Percentiles rank a stretch among this genome's conserved stretches.
These are phyloP conservation scores for Dictyostelium purpureum DNA, from an alignment of 78 protist genomes.

Conservation along the genomic window DNA sequence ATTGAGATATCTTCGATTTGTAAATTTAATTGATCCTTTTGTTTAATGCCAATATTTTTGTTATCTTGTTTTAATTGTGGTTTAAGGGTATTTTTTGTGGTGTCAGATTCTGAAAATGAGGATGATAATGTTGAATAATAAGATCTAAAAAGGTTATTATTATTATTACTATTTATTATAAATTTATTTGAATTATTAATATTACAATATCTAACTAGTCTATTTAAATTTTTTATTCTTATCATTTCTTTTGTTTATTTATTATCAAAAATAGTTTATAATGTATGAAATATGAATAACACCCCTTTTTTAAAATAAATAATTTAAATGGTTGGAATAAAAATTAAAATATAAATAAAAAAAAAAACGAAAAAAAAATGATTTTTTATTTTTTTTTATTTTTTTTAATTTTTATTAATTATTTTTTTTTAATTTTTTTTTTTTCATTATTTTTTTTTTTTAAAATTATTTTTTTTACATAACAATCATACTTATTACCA, in stretches of 20 bases:
- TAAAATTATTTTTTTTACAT: background rate
- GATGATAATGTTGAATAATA: no score
- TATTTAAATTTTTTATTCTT: background rate
- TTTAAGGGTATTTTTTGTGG: no score
- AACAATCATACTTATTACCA: no score
- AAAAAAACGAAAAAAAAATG: background rate
- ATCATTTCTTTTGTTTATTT: background rate
- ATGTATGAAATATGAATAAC: no score
- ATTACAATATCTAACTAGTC: background rate
- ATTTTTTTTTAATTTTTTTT: background rate
- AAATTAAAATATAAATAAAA: background rate
- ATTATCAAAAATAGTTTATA: background rate
- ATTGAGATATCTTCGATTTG: background rate
- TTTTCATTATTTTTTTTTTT: background rate
- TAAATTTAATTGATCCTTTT: background rate
- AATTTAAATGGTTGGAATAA: no score
- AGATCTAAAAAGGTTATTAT: no score
- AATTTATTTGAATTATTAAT: background rate
- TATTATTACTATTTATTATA: no score
- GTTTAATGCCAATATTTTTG: background rate
- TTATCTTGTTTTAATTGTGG: no score
- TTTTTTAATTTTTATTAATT: background rate
- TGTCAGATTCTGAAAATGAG: no score
- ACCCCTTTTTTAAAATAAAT: background rate
- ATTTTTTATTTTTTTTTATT: background rate